Conservation (phyloP, 1,139 yeast species). For the Kodamaea sp. region DNA sequence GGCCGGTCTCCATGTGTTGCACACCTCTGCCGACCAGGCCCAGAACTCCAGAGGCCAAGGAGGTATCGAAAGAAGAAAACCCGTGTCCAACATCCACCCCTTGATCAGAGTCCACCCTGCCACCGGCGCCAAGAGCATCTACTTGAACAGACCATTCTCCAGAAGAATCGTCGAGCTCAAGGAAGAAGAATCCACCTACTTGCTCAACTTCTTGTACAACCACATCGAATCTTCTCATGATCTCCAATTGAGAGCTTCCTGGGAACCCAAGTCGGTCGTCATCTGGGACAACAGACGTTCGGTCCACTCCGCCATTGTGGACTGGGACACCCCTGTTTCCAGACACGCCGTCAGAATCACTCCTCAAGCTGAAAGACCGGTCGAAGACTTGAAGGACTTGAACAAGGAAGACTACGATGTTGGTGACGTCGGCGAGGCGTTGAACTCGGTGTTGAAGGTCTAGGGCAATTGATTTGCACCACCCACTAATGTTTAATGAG, state of each 20-base stretch:
- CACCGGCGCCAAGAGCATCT: slow-evolving; percentile 52
- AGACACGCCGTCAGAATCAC: slow-evolving; percentile 49
- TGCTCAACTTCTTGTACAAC: slow-evolving; percentile 51
- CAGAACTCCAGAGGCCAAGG: slow-evolving; percentile 34
- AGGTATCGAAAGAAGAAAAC: slow-evolving; percentile 45
- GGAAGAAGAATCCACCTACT: slow-evolving; percentile 53
- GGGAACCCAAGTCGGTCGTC: slow-evolving; percentile 60
- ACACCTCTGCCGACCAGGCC: slow-evolving; percentile 29
- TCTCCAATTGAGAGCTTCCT: slow-evolving; percentile 56
- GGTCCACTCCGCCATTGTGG: slow-evolving; percentile 45
- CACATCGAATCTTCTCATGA: slow-evolving; percentile 51
- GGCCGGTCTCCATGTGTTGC: slow-evolving; percentile 28
- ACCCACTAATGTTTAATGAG: too few species aligned
- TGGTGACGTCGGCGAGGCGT: slow-evolving; percentile 42
- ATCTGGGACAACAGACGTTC: slow-evolving; percentile 51
- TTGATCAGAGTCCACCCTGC: slow-evolving; percentile 60
- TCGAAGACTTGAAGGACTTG: slow-evolving; percentile 35
- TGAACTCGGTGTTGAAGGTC: slow-evolving; percentile 17
- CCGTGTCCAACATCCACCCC: slow-evolving; percentile 52
- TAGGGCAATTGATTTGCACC: slow-evolving; percentile 3
- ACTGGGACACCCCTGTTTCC: slow-evolving; percentile 42
- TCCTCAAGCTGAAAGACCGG: slow-evolving; percentile 52
- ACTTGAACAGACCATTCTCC: slow-evolving; percentile 56
- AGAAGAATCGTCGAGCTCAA: slow-evolving; percentile 57
- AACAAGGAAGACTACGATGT: slow-evolving; percentile 37